Base-by-base conservation (phyloP, 139 green algal species). In the Chlorella sorokiniana region DNA sequence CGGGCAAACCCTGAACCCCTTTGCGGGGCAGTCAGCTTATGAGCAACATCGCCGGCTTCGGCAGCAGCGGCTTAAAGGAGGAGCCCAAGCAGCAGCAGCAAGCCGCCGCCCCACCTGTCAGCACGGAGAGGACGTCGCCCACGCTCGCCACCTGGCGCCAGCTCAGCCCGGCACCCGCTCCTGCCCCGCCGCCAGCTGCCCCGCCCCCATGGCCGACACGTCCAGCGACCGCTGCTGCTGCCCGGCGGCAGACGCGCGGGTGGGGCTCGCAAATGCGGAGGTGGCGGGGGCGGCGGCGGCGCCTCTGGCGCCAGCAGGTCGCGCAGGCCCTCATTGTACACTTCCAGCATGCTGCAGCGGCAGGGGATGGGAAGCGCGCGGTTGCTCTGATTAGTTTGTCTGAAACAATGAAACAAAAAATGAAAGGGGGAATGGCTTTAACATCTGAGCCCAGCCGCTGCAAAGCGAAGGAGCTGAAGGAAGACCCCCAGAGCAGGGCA, bases 301-400 rank as follows among this genome's bases (percentile, higher is more conserved):
- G 37, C 51, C 35, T 38, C 52, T 29, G 67, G n/a, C n/a, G 56
- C 79, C 85, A 95, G 84, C 83, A 95, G 85, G 81, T 94, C 91
- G 8, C 86, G 81, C 22, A 95, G 78, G 5, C 83, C 69, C 29
- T 96, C 91, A 76, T 94, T 93, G 89, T 96, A 94, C 22, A 95
- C 86, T 81, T 95, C 90, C 59, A 94, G 67, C 87, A 95, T 91
- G 81, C 81, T 82, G 33, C 72, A 61, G 23, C 25, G 45, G 5
- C 64, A 75, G n/a, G 2, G 4, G 23, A 31, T 35, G 23, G 44
- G 4, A 71, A 42, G 64, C 10, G 8, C 31, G 33, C 2, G 9
- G 14, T 48, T 22, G 7, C 7, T 5, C 23, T 3, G 8, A 40
- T 38, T 18, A 69, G 61, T 27, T 40, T 11, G 61, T 29, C 11